phyloP scores from a whole-genome alignment of 1,284 basidiomycete genomes.

The Malassezia pachydermatis region DNA sequence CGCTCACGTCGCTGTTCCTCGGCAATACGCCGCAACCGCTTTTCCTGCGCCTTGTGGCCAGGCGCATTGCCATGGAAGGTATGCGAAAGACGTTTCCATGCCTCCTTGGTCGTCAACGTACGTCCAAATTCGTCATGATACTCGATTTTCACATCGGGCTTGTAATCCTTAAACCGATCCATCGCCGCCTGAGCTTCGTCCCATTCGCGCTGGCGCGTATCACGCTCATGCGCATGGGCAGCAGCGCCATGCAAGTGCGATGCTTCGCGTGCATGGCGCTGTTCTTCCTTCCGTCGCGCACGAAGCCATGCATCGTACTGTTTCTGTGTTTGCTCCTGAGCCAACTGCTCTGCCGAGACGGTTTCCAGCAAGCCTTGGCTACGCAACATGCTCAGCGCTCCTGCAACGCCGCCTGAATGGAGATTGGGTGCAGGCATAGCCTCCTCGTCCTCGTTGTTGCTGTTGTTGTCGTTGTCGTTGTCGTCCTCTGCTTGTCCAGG shows the following conservation, averaged over 20 bases:
- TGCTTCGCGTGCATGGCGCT: slow-evolving; percentile 61
- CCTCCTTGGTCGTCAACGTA: slow-evolving; percentile 74
- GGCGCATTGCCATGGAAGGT: slow-evolving; percentile 45
- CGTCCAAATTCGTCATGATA: slow-evolving; percentile 89
- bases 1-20: slow-evolving; percentile 40
- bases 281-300: slow-evolving; percentile 73
- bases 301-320: slow-evolving; percentile 84
- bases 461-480: neutral
- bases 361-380: slow-evolving; percentile 78
- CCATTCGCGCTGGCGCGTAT: slow-evolving; percentile 66
- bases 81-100: slow-evolving; percentile 49
- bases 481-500: too few species aligned
- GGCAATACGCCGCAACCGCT: slow-evolving; percentile 35
- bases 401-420: slow-evolving; percentile 60
- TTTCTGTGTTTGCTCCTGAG: slow-evolving; percentile 70
- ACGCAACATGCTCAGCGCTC: slow-evolving; percentile 74
- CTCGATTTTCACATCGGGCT: slow-evolving; percentile 88
- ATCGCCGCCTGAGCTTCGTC: slow-evolving; percentile 73
- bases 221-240: slow-evolving; percentile 63
- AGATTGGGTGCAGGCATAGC: slow-evolving; percentile 8
- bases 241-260: slow-evolving; percentile 58
- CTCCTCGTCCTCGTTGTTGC: slow-evolving; percentile 8
- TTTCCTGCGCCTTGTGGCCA: slow-evolving; percentile 41
- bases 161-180: slow-evolving; percentile 83
- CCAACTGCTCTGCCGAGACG: slow-evolving; percentile 58